Conservation (phyloP, 805 yeast genomes). For the Barnettozyma vustinii region DNA sequence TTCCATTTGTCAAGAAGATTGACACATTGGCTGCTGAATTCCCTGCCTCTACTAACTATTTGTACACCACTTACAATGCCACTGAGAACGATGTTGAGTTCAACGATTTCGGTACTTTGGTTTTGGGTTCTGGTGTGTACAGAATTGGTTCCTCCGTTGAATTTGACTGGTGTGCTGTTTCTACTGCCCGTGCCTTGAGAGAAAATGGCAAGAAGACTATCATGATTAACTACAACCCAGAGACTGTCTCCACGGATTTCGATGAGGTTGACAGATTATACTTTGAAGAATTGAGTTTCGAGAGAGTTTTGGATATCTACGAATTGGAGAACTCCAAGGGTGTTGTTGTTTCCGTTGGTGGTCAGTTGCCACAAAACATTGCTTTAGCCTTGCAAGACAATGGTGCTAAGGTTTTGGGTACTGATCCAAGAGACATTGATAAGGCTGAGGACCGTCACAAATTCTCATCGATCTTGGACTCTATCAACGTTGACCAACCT, state of each 20-base stretch:
- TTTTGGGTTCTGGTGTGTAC: conserved; percentile 98
- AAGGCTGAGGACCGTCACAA: conserved; percentile 98
- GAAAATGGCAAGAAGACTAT: conserved; percentile 82
- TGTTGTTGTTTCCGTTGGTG: conserved; percentile 95
- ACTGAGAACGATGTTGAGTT: conserved; percentile 77
- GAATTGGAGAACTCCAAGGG: conserved; percentile 88
- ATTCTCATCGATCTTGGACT: conserved; percentile 89
- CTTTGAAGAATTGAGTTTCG: conserved; percentile 92
- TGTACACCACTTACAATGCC: conserved; percentile 95
- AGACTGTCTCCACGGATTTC: conserved; percentile 95
- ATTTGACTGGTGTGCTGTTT: conserved; percentile 99
- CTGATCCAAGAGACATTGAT: conserved; percentile 91
- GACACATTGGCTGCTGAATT: conserved; percentile 98
- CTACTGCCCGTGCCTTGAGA: conserved; percentile 92
- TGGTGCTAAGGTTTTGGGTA: conserved; percentile 88
- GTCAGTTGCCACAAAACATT: conserved; percentile 96
- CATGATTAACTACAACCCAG: conserved; percentile 97
- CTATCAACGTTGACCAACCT: conserved; percentile 93
- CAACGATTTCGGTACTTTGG: conserved; percentile 88
- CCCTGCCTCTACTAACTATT: conserved; percentile 94
- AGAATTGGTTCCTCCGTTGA: conserved; percentile 98
- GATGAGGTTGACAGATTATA: conserved; percentile 97
- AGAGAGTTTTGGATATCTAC: conserved; percentile 95
- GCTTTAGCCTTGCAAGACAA: conserved; percentile 75
- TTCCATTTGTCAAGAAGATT: conserved; percentile 93